A percentile compares a stretch with the other conserved stretches of the same genome.
Evolutionary conservation across 345 rosid genomes (phyloP).

Genomic region (Citrus inodora): DNA sequence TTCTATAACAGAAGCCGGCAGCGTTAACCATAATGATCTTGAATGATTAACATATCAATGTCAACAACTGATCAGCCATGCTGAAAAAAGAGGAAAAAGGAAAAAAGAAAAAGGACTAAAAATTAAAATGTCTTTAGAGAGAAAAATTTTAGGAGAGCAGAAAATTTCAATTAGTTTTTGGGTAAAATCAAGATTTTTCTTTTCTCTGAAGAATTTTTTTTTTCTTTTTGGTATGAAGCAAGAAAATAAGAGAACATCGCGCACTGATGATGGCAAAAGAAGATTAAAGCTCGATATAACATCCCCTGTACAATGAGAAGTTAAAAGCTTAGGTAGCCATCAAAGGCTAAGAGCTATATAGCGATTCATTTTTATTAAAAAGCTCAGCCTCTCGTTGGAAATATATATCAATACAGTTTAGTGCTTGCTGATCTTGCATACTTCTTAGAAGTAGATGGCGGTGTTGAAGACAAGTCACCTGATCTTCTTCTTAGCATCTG

Average conservation of each 20-base stretch:
- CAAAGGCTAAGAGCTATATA: not conserved
- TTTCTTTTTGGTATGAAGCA: no score
- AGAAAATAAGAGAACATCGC: not conserved
- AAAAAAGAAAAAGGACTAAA: not conserved
- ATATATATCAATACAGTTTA: conserved; percentile 28
- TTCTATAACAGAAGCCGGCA: not conserved
- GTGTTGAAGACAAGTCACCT: conserved; percentile 50
- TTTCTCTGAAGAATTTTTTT: not conserved
- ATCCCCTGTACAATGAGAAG: not conserved
- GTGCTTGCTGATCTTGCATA: conserved; percentile 62
- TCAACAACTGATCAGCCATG: no score
- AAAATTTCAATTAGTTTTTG: not conserved
- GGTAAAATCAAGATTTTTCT: not conserved
- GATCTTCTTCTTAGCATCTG: conserved; percentile 93
- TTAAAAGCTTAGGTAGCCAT: not conserved
- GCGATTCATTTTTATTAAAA: not conserved
- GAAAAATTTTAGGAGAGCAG: not conserved
- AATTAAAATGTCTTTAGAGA: no score
- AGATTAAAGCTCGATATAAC: not conserved
- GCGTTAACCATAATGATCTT: not conserved
- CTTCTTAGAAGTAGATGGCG: conserved; percentile 58
- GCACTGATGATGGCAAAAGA: no score
- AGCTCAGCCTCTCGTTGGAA: not conserved
- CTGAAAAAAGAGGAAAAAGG: not conserved
- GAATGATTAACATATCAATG: no score